Conservation (phyloP, 192 early-diverging fungal species). For the Coemansia sp. region DNA sequence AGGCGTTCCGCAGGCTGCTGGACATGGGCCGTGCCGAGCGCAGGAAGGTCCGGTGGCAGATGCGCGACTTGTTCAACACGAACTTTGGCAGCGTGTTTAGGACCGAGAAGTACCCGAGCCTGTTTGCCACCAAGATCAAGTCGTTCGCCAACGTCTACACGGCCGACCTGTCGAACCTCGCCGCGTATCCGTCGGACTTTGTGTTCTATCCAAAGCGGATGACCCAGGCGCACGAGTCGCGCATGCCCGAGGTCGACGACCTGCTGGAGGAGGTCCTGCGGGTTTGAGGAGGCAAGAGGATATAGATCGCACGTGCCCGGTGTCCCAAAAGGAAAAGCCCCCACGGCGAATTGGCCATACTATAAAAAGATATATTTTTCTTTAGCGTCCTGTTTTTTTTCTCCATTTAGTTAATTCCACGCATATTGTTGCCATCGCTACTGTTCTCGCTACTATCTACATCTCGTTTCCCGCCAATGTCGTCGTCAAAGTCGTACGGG, state of each 20-base stretch:
- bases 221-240: conserved; percentile 56
- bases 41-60: conserved; percentile 36
- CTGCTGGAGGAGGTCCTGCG: conserved; percentile 33
- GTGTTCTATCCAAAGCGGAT: conserved; percentile 61
- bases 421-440: no score
- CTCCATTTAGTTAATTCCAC: no score
- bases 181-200: conserved; percentile 57
- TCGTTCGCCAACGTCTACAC: conserved; percentile 55
- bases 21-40: conserved; percentile 55
- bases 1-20: conserved; percentile 41
- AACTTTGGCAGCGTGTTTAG: conserved; percentile 64
- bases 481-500: conserved; percentile 8
- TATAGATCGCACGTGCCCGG: neutral
- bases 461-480: neutral
- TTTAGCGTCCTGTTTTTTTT: no score
- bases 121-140: conserved; percentile 61
- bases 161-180: conserved; percentile 55
- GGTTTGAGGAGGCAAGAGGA: neutral
- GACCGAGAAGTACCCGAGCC: conserved; percentile 58
- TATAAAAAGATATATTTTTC: no score
- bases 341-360: no score
- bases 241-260: conserved; percentile 49
- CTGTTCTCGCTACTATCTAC: no score
- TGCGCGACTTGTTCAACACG: conserved; percentile 55
- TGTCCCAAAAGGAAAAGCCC: neutral